Evolutionary conservation across 2,329 filamentous ascomycete genomes (phyloP).

Genomic region (Aspergillus floridensis): DNA sequence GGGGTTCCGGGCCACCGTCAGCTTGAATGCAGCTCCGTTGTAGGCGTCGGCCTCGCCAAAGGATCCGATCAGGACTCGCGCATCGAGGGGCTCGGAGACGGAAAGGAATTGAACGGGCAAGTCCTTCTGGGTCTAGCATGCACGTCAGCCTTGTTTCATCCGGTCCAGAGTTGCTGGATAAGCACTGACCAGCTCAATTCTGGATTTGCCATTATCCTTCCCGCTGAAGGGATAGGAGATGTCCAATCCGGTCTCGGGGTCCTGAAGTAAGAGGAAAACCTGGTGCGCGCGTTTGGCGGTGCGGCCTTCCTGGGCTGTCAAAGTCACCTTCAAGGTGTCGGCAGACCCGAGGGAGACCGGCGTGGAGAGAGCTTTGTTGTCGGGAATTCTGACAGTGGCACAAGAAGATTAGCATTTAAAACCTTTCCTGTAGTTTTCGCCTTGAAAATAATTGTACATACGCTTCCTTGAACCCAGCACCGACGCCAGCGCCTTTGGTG

Average conservation of each 20-base stretch:
- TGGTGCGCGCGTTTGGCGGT: constrained; percentile 85
- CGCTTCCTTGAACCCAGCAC: constrained; percentile 55
- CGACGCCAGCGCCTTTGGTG: constrained; percentile 59
- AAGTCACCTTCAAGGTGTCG: constrained; percentile 75
- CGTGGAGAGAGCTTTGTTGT: constrained; percentile 60
- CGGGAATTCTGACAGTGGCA: constrained; percentile 52
- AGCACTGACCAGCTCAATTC: constrained; percentile 74
- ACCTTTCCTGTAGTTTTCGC: not conserved
- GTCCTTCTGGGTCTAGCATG: constrained; percentile 74
- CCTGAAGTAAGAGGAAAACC: constrained; percentile 81
- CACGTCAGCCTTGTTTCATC: constrained; percentile 17
- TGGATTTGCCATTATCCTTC: constrained; percentile 84
- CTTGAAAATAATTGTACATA: constrained; percentile 30
- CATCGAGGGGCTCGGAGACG: constrained; percentile 66
- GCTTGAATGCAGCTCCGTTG: constrained; percentile 68
- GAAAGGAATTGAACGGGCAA: constrained; percentile 78
- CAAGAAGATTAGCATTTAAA: not conserved
- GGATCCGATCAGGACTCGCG: constrained; percentile 80
- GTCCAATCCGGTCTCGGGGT: constrained; percentile 73
- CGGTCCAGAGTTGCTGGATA: not conserved
- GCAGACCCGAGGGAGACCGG: constrained; percentile 63
- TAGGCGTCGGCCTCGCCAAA: constrained; percentile 73
- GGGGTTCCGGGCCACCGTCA: constrained; percentile 65
- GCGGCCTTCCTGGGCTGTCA: constrained; percentile 78
- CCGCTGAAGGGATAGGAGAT: constrained; percentile 79